phyloP scores from a whole-genome alignment of 495 filamentous ascomycete species.

The Trichoderma erinaceum region DNA sequence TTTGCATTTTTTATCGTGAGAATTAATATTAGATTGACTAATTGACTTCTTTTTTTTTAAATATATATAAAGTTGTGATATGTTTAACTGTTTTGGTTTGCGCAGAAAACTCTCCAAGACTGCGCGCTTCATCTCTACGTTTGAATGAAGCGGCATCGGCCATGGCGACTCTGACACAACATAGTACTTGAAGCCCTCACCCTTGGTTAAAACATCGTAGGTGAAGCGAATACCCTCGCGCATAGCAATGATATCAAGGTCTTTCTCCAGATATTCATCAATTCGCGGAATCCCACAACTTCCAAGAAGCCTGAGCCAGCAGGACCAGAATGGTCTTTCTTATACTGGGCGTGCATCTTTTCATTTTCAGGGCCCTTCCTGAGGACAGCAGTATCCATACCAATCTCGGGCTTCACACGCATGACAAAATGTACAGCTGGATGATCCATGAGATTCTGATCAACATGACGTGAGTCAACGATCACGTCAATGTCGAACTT shows the following conservation, averaged over 20 bases:
- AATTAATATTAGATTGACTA: not conserved
- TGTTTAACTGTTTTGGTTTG: not conserved
- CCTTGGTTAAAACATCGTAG: constrained; percentile 51
- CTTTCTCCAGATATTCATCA: constrained; percentile 44
- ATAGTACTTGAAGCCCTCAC: constrained; percentile 53
- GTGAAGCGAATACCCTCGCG: constrained; percentile 50
- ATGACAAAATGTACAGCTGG: constrained; percentile 34
- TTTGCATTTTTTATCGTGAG: not conserved
- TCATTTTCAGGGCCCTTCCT: constrained; percentile 42
- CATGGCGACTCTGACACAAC: constrained; percentile 50
- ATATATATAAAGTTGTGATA: not conserved
- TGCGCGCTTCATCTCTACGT: constrained; percentile 52
- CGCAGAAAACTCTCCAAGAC: too few relatives aligned
- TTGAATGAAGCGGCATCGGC: constrained; percentile 49
- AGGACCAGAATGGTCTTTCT: constrained; percentile 44
- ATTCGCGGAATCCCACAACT: constrained; percentile 51
- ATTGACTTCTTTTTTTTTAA: not conserved
- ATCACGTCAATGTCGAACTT: constrained; percentile 45
- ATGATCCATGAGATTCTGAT: constrained; percentile 56
- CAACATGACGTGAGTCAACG: constrained; percentile 48
- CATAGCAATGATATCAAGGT: constrained; percentile 51
- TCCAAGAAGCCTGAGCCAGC: constrained; percentile 47
- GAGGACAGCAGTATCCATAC: constrained; percentile 49
- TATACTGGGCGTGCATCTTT: constrained; percentile 40
- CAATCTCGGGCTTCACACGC: constrained; percentile 47